Conservation (phyloP, 2,329 filamentous ascomycete species). For the Monosporascus sp. region DNA sequence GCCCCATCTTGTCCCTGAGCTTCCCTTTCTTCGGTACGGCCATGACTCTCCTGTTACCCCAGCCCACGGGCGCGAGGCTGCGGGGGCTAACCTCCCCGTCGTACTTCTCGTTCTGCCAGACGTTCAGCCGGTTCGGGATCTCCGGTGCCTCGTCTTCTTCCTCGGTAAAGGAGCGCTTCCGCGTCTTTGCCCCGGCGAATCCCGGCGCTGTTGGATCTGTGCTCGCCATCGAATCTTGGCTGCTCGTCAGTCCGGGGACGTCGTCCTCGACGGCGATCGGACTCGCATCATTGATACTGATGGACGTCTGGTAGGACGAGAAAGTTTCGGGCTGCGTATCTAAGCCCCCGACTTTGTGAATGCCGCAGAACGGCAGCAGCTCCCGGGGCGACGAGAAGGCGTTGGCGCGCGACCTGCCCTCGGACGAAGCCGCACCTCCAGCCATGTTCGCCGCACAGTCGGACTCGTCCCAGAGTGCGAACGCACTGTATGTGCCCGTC, state of each 20-base stretch:
- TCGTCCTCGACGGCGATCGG: constrained; percentile 24
- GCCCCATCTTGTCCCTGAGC: constrained; percentile 12
- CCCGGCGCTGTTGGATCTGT: constrained; percentile 12
- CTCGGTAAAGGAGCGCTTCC: constrained; percentile 45
- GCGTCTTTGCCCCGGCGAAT: constrained; percentile 18
- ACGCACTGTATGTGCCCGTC: constrained; percentile 53
- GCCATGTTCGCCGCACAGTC: constrained; percentile 12
- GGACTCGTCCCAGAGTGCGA: constrained; percentile 45
- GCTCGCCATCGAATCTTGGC: constrained; percentile 48
- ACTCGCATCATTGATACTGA: constrained; percentile 10
- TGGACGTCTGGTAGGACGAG: constrained; percentile 10
- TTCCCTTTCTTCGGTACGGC: constrained; percentile 38
- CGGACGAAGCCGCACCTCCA: constrained; percentile 1
- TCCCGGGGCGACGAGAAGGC: constrained; percentile 45
- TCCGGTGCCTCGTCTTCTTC: constrained; percentile 33
- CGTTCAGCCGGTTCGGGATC: constrained; percentile 16
- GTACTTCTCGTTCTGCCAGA: constrained; percentile 22
- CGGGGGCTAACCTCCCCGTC: constrained; percentile 37
- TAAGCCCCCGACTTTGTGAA: constrained; percentile 69
- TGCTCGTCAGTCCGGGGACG: constrained; percentile 47
- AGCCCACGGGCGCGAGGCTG: constrained; percentile 32
- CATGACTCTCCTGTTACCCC: constrained; percentile 39
- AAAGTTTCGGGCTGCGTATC: constrained; percentile 49
- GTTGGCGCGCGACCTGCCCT: constrained; percentile 18
- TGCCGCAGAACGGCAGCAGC: constrained; percentile 73